Conservation (phyloP, 805 yeast genomes). For the Lipomyces chichibuensis region DNA sequence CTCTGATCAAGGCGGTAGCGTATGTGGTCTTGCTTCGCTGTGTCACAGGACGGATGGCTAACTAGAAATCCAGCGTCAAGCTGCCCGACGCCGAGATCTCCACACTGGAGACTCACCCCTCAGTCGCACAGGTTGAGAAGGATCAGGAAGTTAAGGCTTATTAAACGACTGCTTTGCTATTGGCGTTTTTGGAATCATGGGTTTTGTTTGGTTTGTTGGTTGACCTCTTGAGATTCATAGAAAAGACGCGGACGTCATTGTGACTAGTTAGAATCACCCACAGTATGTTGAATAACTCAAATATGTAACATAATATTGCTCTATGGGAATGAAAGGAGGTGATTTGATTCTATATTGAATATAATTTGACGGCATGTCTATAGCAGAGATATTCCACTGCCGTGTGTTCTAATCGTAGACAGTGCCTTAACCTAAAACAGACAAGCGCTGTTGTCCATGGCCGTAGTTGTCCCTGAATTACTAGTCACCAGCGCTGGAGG, state of each 20-base stretch:
- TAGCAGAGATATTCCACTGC: too few relatives aligned
- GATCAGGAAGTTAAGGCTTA: slow-evolving; percentile 38
- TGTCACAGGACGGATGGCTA: neutral
- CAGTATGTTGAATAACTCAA: too few relatives aligned
- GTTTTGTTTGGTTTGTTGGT: neutral
- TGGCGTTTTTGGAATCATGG: neutral
- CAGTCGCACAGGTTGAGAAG: slow-evolving; percentile 35
- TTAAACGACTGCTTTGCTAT: neutral
- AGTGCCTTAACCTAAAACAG: neutral
- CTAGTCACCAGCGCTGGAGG: neutral
- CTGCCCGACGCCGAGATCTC: slow-evolving; percentile 34
- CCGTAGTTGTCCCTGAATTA: neutral
- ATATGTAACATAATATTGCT: too few relatives aligned
- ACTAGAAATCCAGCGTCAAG: slow-evolving; percentile 15
- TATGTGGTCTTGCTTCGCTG: slow-evolving; percentile 15
- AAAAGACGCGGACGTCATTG: too few relatives aligned
- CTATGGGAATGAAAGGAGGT: too few relatives aligned
- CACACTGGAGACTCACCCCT: slow-evolving; percentile 31
- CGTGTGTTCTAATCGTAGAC: neutral
- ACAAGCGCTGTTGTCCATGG: neutral
- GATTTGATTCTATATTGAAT: too few relatives aligned
- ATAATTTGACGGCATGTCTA: too few relatives aligned
- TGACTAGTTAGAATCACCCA: neutral
- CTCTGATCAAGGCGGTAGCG: slow-evolving; percentile 38
- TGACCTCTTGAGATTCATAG: neutral